Conservation (phyloP, 306 rosid genomes). For the Sicyos baderoa region DNA sequence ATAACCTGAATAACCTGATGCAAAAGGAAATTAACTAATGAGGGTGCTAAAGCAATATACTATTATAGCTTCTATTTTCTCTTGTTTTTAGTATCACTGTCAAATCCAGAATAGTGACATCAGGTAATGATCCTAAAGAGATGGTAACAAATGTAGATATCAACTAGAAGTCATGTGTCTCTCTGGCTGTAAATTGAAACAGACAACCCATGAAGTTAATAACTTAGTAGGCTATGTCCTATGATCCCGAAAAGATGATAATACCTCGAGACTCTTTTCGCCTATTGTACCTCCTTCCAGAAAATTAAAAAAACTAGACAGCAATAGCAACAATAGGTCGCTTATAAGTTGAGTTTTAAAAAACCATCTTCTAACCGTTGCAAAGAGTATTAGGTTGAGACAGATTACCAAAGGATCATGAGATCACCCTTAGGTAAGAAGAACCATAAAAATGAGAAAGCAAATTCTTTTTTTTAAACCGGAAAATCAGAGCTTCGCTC, state of each 20-base stretch:
- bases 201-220: background rate
- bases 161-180: background rate
- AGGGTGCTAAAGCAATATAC: background rate
- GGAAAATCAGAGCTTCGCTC: too few species aligned
- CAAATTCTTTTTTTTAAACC: too few species aligned
- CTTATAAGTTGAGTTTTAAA: background rate
- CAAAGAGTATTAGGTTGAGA: background rate
- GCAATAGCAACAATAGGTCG: background rate
- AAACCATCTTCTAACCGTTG: background rate
- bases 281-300: too few species aligned
- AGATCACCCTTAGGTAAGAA: background rate
- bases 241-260: background rate
- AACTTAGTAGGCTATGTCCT: background rate
- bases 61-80: background rate
- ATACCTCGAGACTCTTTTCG: too few species aligned
- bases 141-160: background rate
- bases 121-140: background rate
- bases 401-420: background rate
- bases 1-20: conserved; percentile 60
- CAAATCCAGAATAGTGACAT: background rate
- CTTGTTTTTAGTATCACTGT: background rate
- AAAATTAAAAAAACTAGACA: too few species aligned
- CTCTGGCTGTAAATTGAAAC: background rate
- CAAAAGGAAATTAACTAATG: conserved; percentile 18
- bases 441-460: background rate